phyloP scores from a whole-genome alignment of 75 land plant species.

The Chamaecyparis obtusa region DNA sequence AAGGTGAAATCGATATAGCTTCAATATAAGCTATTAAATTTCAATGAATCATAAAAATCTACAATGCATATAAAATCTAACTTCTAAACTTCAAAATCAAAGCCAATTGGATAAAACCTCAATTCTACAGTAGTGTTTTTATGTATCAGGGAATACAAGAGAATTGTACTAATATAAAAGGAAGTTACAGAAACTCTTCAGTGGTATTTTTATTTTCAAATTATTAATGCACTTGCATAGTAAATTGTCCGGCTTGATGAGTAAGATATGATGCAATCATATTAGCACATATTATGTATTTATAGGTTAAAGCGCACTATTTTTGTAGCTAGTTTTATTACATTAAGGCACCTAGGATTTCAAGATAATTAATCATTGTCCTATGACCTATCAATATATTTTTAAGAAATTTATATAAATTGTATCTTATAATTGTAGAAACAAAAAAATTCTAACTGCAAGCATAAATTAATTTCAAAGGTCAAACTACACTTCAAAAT shows the following conservation, averaged over 20 bases:
- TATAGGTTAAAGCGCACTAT: not conserved
- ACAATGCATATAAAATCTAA: not conserved
- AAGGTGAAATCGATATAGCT: not conserved
- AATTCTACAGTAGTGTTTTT: not conserved
- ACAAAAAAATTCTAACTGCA: not conserved
- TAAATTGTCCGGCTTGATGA: not conserved
- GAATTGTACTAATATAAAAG: no score
- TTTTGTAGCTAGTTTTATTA: not conserved
- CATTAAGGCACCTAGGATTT: not conserved
- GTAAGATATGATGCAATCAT: not conserved
- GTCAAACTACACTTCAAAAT: not conserved
- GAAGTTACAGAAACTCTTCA: no score
- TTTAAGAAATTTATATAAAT: not conserved
- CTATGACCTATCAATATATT: not conserved
- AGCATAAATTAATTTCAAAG: not conserved
- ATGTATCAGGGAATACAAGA: no score
- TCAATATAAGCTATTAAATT: not conserved
- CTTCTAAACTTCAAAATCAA: not conserved
- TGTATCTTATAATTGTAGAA: no score
- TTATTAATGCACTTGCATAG: not conserved
- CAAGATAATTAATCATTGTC: not conserved
- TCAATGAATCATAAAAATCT: not conserved
- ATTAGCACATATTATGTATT: not conserved
- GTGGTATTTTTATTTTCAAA: not conserved
- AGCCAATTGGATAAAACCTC: not conserved